Evolutionary conservation across 345 rosid genomes (phyloP), one percentile per base, ranked within the genome.

Genomic region (Acer campestre): DNA sequence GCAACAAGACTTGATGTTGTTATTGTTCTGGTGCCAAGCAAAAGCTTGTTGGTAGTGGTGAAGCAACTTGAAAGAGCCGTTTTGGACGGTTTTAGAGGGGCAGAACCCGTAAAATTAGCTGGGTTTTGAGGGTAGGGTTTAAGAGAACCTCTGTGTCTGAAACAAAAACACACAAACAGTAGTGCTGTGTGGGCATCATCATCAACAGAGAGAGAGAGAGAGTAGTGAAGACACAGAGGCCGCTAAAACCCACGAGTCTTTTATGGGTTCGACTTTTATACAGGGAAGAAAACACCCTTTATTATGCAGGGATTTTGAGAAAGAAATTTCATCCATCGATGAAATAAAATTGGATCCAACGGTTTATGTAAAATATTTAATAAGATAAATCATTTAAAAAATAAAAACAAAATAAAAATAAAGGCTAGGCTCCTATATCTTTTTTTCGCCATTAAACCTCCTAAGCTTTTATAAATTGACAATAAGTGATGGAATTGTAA

Each of bases 1-100:
- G 84, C 73, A 77, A 90, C 80, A 31, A 3, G 38, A 75, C 82
- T 81, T 87, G 88, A 86, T 62, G 73, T 48, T 31, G 38, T 31
- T 31, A 31, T 31, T 75, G 81, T 58, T 71, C 75, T 58, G 73
- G 7, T 66, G 9, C 59, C 38, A 67, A 79, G 79, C 73, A 80
- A 86, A 84, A 89, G 92, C 85, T 80, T 87, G 85, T 7, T 14
- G 18, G 48, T 17, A 61, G 38, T 31, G 3, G 6, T 31, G 38
- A 31, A 31, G 38, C 62, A 59, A 20, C 27, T 64, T 4, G 48
- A 8, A 49, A 29, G 62, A 48, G 77, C 77, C 77, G 70, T 74
- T 74, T 74, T 74, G 77, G 35, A 74, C 62, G 69, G 48, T 27
- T 74, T 48, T 25, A 25, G 14, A 23, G 42, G 69, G 77, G 73